phyloP scores from a whole-genome alignment of 2,329 filamentous ascomycete genomes.

The Venturia aucupariae region DNA sequence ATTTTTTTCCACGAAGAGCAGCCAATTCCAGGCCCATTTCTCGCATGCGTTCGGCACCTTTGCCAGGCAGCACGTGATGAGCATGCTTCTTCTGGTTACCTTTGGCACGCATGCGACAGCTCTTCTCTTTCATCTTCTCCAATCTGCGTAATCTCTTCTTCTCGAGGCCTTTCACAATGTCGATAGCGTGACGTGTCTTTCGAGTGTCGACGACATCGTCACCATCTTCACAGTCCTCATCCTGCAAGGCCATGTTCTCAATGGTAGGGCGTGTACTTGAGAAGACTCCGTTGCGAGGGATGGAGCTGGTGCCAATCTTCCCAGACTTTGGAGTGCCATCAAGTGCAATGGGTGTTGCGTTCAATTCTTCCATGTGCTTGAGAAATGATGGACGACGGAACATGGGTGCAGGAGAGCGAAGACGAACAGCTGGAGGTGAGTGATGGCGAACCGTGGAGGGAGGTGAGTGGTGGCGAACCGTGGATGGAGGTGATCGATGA shows the following conservation, averaged over 20 bases:
- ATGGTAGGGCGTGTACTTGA: slow-evolving; percentile 28
- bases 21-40: slow-evolving; percentile 85
- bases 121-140: slow-evolving; percentile 86
- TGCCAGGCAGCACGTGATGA: slow-evolving; percentile 65
- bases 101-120: slow-evolving; percentile 72
- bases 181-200: slow-evolving; percentile 85
- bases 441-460: slow-evolving; percentile 20
- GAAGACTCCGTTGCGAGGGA: slow-evolving; percentile 64
- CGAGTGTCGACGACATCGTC: slow-evolving; percentile 28
- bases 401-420: slow-evolving; percentile 62
- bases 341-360: slow-evolving; percentile 37
- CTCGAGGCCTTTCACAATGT: slow-evolving; percentile 94
- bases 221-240: slow-evolving; percentile 34
- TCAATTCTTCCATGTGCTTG: slow-evolving; percentile 22
- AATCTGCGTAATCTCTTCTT: slow-evolving; percentile 86
- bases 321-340: slow-evolving; percentile 58
- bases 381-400: slow-evolving; percentile 36
- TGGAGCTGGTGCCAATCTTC: slow-evolving; percentile 61
- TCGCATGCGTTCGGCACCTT: slow-evolving; percentile 87
- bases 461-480: slow-evolving; percentile 22
- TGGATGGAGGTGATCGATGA: slow-evolving; percentile 13
- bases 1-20: slow-evolving; percentile 33
- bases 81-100: slow-evolving; percentile 41
- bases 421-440: slow-evolving; percentile 41
- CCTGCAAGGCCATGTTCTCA: slow-evolving; percentile 30